These are phyloP conservation scores for Penicillium flavigenum DNA, from an alignment of 495 filamentous ascomycete species.

Conservation along the genomic window DNA sequence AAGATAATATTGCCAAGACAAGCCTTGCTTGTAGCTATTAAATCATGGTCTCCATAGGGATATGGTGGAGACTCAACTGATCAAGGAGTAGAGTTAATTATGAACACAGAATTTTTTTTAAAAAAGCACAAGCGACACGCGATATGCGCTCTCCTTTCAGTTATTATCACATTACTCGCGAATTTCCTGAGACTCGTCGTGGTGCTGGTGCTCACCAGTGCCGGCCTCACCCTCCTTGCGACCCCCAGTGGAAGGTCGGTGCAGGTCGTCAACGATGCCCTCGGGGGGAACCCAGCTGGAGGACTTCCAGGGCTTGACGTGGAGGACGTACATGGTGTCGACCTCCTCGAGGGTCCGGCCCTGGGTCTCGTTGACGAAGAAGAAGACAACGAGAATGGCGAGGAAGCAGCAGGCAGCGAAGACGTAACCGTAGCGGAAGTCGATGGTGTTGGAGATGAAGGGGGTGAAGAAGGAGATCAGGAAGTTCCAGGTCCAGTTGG, in stretches of 20 bases:
- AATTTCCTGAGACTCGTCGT: constrained; percentile 25
- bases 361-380: constrained; percentile 74
- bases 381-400: constrained; percentile 66
- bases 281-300: constrained; percentile 57
- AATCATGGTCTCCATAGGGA: constrained; percentile 11
- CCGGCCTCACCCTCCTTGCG: constrained; percentile 25
- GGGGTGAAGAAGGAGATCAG: constrained; percentile 83
- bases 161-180: constrained; percentile 15
- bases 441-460: constrained; percentile 66
- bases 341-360: constrained; percentile 73
- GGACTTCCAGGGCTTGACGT: constrained; percentile 67
- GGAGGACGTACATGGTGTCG: constrained; percentile 79
- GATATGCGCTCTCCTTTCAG: background rate
- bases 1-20: background rate
- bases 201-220: constrained; percentile 25
- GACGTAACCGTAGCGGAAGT: constrained; percentile 76
- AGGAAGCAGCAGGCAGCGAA: constrained; percentile 70
- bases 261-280: constrained; percentile 36
- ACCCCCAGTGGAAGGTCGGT: constrained; percentile 16
- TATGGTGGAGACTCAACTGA: constrained; percentile 14
- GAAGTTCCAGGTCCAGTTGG: constrained; percentile 93
- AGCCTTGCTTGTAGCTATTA: constrained; percentile 7
- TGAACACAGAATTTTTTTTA: constrained; percentile 18
- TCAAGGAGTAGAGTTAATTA: constrained; percentile 21
- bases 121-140: background rate